These are phyloP conservation scores for Mortierella sp. DNA, from an alignment of 371 early-diverging fungal species.

Conservation along the genomic window DNA sequence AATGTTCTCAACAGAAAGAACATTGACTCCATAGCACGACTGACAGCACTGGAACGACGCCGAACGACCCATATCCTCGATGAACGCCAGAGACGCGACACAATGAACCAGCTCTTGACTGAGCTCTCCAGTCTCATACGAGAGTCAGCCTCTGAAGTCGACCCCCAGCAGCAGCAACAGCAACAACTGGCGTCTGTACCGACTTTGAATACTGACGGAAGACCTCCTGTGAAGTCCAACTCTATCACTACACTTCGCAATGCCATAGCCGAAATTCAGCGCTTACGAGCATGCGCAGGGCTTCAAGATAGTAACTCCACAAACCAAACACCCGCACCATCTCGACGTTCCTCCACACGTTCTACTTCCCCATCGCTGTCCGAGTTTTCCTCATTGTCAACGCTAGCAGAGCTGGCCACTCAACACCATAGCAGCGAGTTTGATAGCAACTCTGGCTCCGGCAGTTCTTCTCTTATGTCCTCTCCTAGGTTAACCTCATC, in stretches of 20 bases:
- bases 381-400: slow-evolving; percentile 9
- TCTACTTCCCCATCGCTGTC: slow-evolving; percentile 15
- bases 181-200: background rate
- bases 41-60: slow-evolving; percentile 49
- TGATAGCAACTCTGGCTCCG: slow-evolving; percentile 16
- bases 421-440: slow-evolving; percentile 3
- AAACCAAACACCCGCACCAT: background rate
- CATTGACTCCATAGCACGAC: slow-evolving; percentile 53
- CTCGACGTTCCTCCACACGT: background rate
- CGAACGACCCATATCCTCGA: slow-evolving; percentile 53
- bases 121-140: slow-evolving; percentile 48
- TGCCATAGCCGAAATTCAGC: slow-evolving; percentile 53
- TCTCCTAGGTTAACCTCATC: slow-evolving; percentile 8
- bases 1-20: slow-evolving; percentile 55
- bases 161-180: background rate
- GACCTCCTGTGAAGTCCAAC: slow-evolving; percentile 56
- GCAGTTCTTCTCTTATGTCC: slow-evolving; percentile 15
- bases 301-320: slow-evolving; percentile 4
- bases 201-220: slow-evolving; percentile 4
- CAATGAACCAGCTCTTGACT: slow-evolving; percentile 55
- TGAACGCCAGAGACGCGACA: slow-evolving; percentile 54
- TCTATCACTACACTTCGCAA: slow-evolving; percentile 53
- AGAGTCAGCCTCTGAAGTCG: slow-evolving; percentile 31
- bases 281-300: slow-evolving; percentile 29
- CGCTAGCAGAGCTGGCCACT: slow-evolving; percentile 29